Conservation (phyloP, 768 basidiomycete genomes). For the Naganishia antarctica region DNA sequence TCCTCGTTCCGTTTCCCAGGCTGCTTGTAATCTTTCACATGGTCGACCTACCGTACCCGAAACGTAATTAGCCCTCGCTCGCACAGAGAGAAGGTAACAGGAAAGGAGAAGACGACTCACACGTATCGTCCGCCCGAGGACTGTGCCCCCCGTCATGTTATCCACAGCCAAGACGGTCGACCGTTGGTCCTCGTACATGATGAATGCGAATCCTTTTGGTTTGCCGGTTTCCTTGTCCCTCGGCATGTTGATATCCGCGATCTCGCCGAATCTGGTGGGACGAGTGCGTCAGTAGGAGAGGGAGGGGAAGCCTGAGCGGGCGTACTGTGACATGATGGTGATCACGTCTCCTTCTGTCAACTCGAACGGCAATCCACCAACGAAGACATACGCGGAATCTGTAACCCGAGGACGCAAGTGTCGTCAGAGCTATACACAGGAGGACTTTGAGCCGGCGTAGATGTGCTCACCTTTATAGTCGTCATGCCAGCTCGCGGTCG, state of each 20-base stretch:
- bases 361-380: slow-evolving; percentile 80
- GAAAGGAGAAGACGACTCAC: slow-evolving; percentile 77
- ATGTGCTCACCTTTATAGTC: slow-evolving; percentile 70
- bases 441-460: not conserved
- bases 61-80: not conserved
- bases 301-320: too few relatives aligned
- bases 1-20: slow-evolving; percentile 67
- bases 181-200: slow-evolving; percentile 98
- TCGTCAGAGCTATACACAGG: not conserved
- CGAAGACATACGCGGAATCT: slow-evolving; percentile 94
- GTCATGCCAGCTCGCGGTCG: slow-evolving; percentile 71
- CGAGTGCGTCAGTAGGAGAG: not conserved
- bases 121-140: slow-evolving; percentile 76
- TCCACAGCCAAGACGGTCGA: slow-evolving; percentile 95
- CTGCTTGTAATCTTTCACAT: slow-evolving; percentile 77
- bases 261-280: slow-evolving; percentile 76
- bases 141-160: slow-evolving; percentile 91
- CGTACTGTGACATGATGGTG: slow-evolving; percentile 94
- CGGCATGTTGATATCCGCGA: slow-evolving; percentile 90
- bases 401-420: too few relatives aligned
- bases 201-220: slow-evolving; percentile 82
- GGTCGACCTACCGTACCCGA: slow-evolving; percentile 42
- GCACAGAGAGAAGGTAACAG: too few relatives aligned
- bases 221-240: slow-evolving; percentile 90
- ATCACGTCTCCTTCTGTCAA: slow-evolving; percentile 97